Evolutionary conservation across 352 stramenopile genomes (phyloP), one percentile per base, ranked within the genome.

Genomic region (Pythium periplocum): DNA sequence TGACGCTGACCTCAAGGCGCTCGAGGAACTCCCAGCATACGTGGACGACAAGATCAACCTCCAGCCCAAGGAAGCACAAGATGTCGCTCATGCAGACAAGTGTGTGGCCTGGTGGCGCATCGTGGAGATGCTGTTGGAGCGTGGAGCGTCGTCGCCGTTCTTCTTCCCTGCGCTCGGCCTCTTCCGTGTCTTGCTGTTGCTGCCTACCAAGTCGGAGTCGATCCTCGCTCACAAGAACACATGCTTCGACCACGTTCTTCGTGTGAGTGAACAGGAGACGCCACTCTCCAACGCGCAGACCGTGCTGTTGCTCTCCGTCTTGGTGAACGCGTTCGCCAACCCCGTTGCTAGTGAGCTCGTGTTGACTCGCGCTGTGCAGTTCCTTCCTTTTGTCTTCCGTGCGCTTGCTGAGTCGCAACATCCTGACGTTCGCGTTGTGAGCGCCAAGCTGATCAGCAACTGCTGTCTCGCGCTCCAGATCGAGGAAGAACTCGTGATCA

Each of bases 311-410:
- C 63, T 93, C 0, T 65, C 73, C 0, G 75, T 88, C 42, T 58
- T 93, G 3, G 46, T 89, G 17, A 93, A 90, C 39, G 73, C 64
- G 3, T 84, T 89, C 39, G 73, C 67, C 11, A 87, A 83, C 44
- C 61, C 71, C 0, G 57, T 67, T 0, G 72, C 74, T 33, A 82
- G 66, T 10, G 77, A 87, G 37, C 46, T 87, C 38, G 70, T 85
- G 3, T 64, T 85, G 6, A 51, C 64, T 0, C 59, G 68, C 0
- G 73, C 77, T 2, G 58, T 74, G 2, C 67, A 66, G 11, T 84
- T 87, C 49, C 54, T 93, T 10, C 75, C 82, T 30, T 87, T 90
- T 48, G 75, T 86, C 37, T 93, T 90, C 57, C 53, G 62, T 2
- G 61, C 64, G 9, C 79, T 90, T 48, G 64, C 71, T 2, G 69